Base-by-base conservation (phyloP, 2,329 filamentous ascomycete species). In the Fusarium sp. region DNA sequence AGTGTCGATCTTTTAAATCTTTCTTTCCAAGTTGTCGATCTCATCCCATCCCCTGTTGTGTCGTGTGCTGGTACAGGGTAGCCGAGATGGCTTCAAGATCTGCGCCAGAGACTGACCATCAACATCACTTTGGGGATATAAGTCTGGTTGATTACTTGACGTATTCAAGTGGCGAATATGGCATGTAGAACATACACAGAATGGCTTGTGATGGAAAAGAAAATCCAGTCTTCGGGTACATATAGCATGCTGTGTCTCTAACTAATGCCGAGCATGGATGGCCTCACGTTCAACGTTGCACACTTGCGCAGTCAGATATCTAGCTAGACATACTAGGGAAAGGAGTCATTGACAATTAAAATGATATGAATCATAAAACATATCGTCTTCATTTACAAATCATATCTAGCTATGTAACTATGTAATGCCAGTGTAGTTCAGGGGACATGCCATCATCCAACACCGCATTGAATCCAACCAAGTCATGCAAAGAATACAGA, bases 1-100 rank as follows among this genome's bases (percentile, higher is more conserved):
- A 75, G 61, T 69, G 72, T 66, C 65, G 72, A 75, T 74, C 56
- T 41, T 69, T 24, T 20, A 11, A 37, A 65, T 65, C 60, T 68
- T 69, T 50, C 16, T 62, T 16, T 29, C 41, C 4, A 35, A 24
- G 27, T 56, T 60, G 68, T 45, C 48, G 58, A 71, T 73, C 54
- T 29, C 43, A 48, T 50, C 48, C 57, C n/a, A n/a, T 20, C 16
- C 45, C 62, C 62, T 48, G 41, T 66, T 37, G 22, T 37, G 27
- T 29, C 39, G 35, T 35, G 33, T 54, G n/a, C 1, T 29, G 6
- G 27, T 71, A 14, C 7, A 71, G 68, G 69, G 69, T 71, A 71
- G 22, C 22, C 27, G 24, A 59, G 35, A 41, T 29, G 10, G 24
- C 11, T 14, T 14, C 22, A n/a, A 57, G 29, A 22, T 20, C 27